Evolutionary conservation across 2,329 filamentous ascomycete genomes (phyloP).

Genomic region (Talaromyces sp.): DNA sequence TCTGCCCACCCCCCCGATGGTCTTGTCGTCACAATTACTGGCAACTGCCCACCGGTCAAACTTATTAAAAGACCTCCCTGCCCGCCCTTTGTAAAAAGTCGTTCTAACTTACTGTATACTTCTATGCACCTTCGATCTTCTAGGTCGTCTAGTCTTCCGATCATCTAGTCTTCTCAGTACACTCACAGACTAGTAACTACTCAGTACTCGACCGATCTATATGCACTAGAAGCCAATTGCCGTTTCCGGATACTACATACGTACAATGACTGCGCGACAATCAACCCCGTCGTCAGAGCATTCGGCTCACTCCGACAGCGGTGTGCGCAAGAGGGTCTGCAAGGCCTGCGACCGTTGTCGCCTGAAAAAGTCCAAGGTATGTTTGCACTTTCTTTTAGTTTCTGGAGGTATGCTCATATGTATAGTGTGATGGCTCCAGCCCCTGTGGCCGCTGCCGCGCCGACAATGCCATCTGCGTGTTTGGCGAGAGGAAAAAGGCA

Average conservation of each 20-base stretch:
- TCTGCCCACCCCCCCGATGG: not conserved
- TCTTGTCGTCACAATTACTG: not conserved
- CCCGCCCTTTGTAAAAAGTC: too few relatives aligned
- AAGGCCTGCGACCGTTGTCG: constrained; percentile 63
- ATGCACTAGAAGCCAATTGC: not conserved
- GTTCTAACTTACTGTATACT: too few relatives aligned
- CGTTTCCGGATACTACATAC: not conserved
- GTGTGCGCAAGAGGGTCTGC: constrained; percentile 56
- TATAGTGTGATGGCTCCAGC: constrained; percentile 54
- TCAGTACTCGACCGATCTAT: not conserved
- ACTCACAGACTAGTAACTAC: too few relatives aligned
- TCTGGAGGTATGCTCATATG: too few relatives aligned
- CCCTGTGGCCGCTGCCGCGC: constrained; percentile 58
- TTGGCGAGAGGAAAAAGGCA: constrained; percentile 60
- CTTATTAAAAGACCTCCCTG: not conserved
- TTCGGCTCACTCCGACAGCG: constrained; percentile 38
- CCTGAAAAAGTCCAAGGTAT: constrained; percentile 61
- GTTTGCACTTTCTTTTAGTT: too few relatives aligned
- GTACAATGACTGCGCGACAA: constrained; percentile 33
- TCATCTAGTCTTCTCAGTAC: not conserved
- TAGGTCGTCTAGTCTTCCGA: not conserved
- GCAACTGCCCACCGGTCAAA: not conserved
- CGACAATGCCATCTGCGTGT: constrained; percentile 60
- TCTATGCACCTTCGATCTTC: not conserved
- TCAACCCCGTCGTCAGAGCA: constrained; percentile 34